Evolutionary conservation across 495 filamentous ascomycete species (phyloP).

Genomic region (Filosporella fistucella): DNA sequence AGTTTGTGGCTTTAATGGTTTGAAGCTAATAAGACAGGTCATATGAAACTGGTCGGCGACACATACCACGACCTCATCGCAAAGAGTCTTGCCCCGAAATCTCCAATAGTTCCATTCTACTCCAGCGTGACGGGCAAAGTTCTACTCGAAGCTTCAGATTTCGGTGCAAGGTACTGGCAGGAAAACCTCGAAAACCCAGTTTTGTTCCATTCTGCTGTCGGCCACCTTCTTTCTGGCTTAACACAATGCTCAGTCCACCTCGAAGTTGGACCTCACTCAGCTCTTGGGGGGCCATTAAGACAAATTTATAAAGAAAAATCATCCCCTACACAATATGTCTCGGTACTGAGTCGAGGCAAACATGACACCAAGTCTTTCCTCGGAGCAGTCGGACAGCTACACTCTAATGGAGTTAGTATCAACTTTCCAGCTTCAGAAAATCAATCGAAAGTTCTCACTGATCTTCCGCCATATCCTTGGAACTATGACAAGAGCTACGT

Average conservation of each 20-base stretch:
- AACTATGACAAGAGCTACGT: constrained; percentile 33
- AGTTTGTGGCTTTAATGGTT: not conserved
- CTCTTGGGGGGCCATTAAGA: constrained; percentile 55
- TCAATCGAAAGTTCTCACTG: constrained; percentile 30
- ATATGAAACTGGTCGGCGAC: constrained; percentile 44
- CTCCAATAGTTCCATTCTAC: constrained; percentile 25
- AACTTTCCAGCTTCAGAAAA: constrained; percentile 30
- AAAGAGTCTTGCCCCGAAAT: not conserved
- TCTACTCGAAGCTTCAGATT: constrained; percentile 18
- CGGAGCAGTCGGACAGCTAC: constrained; percentile 38
- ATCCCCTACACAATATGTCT: constrained; percentile 29
- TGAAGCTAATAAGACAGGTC: too few species aligned
- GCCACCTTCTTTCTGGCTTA: not conserved
- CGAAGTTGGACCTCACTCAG: constrained; percentile 63
- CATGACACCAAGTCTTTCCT: constrained; percentile 38
- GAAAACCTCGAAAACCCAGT: constrained; percentile 49
- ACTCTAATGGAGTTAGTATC: constrained; percentile 34
- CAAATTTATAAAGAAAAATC: constrained; percentile 36
- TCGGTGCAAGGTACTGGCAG: constrained; percentile 41
- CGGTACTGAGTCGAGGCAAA: constrained; percentile 36
- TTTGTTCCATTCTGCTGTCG: constrained; percentile 30
- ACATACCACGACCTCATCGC: constrained; percentile 28
- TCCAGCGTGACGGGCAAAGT: constrained; percentile 30
- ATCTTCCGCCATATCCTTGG: constrained; percentile 47
- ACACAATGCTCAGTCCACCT: constrained; percentile 22